A percentile compares a stretch with the other conserved stretches of the same genome.
Conservation (phyloP, 257 asterid genomes). For the Petrea volubilis region DNA sequence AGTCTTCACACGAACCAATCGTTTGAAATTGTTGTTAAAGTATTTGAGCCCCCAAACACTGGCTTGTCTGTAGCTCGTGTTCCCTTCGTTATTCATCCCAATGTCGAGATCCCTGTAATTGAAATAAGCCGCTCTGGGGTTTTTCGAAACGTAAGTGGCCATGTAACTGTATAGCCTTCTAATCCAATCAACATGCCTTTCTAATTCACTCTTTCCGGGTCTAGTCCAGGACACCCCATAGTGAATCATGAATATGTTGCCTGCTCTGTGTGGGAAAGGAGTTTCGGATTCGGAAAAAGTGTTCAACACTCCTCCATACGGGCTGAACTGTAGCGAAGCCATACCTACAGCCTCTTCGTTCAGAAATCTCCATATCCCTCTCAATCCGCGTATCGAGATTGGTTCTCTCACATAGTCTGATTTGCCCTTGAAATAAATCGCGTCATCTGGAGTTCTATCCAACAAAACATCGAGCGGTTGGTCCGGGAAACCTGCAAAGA, state of each 20-base stretch:
- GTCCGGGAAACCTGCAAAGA: not conserved
- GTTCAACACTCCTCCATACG: constrained; percentile 34
- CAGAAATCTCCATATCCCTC: constrained; percentile 38
- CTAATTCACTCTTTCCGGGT: not conserved
- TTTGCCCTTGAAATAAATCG: constrained; percentile 29
- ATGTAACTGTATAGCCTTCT: constrained; percentile 22
- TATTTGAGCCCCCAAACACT: constrained; percentile 34
- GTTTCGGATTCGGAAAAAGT: constrained; percentile 27
- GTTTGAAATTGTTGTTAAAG: constrained; percentile 23
- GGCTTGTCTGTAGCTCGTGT: constrained; percentile 29
- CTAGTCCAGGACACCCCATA: not conserved
- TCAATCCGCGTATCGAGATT: constrained; percentile 31
- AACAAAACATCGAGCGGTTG: constrained; percentile 16
- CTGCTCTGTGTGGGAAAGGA: constrained; percentile 42
- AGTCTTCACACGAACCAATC: constrained; percentile 31
- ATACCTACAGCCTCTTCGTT: not conserved
- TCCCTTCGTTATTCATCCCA: constrained; percentile 20
- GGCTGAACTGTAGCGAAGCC: constrained; percentile 21
- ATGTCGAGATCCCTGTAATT: constrained; percentile 42
- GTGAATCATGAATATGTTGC: constrained; percentile 24
- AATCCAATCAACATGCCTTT: constrained; percentile 23
- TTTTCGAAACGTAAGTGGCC: constrained; percentile 29
- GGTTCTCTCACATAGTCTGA: constrained; percentile 42
- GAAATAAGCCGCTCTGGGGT: constrained; percentile 35
- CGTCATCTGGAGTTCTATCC: not conserved